phyloP scores from a whole-genome alignment of 768 basidiomycete genomes.

The Pleurotus cornucopiae region DNA sequence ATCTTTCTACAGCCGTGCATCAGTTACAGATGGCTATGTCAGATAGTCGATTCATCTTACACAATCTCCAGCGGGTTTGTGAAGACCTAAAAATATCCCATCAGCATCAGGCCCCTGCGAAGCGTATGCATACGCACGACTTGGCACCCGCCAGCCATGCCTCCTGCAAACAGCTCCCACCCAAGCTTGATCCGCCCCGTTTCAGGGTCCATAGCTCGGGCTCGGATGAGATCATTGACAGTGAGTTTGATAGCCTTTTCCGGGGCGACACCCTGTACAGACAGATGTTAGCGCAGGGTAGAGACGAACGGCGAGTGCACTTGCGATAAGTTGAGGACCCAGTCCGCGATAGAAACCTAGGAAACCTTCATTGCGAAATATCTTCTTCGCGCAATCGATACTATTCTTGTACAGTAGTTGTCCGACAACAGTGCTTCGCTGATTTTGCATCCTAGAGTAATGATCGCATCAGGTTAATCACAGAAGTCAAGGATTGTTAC shows the following conservation, averaged over 20 bases:
- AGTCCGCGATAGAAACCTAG: constrained; percentile 96
- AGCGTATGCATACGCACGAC: constrained; percentile 61
- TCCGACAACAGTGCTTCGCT: constrained; percentile 93
- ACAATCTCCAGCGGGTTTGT: constrained; percentile 97
- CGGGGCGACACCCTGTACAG: constrained; percentile 84
- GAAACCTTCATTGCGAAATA: constrained; percentile 92
- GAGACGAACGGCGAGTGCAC: constrained; percentile 13
- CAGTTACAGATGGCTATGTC: constrained; percentile 8
- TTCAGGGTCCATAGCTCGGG: constrained; percentile 85
- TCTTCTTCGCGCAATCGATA: constrained; percentile 88
- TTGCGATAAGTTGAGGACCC: constrained; percentile 87
- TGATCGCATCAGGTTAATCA: neutral
- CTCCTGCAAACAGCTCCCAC: constrained; percentile 95
- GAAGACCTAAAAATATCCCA: constrained; percentile 61
- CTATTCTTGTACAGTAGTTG: constrained; percentile 97
- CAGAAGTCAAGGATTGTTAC: constrained; percentile 8
- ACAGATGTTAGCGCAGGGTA: neutral
- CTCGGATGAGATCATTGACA: constrained; percentile 88
- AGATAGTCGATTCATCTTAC: constrained; percentile 38
- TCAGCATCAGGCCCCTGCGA: constrained; percentile 3
- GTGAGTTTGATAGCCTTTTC: constrained; percentile 99
- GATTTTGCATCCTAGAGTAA: constrained; percentile 84
- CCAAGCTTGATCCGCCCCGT: constrained; percentile 88
- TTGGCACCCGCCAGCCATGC: constrained; percentile 93
- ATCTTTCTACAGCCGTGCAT: constrained; percentile 62